Evolutionary conservation across 768 basidiomycete species (phyloP), one percentile per base, ranked within the genome.

Genomic region (Pisolithus sp.): DNA sequence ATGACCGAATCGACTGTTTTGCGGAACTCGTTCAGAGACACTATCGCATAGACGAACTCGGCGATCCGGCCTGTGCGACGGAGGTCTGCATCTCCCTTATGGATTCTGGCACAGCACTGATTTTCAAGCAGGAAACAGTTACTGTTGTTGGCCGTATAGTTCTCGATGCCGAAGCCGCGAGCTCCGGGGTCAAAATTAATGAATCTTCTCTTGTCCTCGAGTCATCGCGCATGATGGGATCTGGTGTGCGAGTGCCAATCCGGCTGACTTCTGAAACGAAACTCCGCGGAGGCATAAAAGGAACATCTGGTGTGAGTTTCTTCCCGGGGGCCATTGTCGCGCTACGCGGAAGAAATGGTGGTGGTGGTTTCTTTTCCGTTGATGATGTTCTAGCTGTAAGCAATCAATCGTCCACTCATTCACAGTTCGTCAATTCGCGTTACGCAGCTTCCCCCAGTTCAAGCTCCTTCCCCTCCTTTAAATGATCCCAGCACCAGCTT

Each of bases 251-350:
- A 23, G 75, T 93, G 2, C 76, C 85, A 0, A 68, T 99, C 38
- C 79, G 82, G 20, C 87, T 98, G 50, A 77, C 86, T 30, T 71
- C 79, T 5, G 70, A 73, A 20, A 71, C 89, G 49, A 82, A 81
- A 58, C 75, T 95, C 2, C 77, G 85, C 37, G 84, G 84, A 17
- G 77, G 79, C 1, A 62, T 73, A 13, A 76, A 76, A 50, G 89
- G 87, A 10, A 72, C 80, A 9, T 79, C 78, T 15, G 82, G 83
- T 0, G 68, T 85, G 9, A 85, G 89, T 1, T 63, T 98, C 39
- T 98, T 94, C 62, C 92, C 93, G 5, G 96, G 96, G 4, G 84
- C 84, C 26, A 81, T 98, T 48, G 86, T 86, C 2, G 93, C 86
- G 0, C 62, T 97, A 30, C 89, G 82, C 54, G 96, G 96, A 0